Percentiles rank a stretch among this genome's conserved stretches.
These are phyloP conservation scores for Chenopodium berlandieri DNA, from an alignment of 148 eudicot genomes.

Conservation along the genomic window DNA sequence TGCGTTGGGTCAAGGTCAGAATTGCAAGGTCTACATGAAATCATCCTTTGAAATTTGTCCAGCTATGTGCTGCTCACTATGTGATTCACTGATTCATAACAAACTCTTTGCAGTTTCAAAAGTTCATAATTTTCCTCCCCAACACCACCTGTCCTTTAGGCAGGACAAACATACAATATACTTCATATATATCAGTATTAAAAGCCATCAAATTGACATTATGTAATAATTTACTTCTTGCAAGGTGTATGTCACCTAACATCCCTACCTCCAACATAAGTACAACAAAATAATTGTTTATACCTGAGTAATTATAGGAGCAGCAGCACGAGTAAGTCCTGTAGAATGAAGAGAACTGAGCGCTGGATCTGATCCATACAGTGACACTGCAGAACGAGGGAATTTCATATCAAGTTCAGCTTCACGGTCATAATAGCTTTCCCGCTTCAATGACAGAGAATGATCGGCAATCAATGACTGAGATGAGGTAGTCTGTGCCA, in stretches of 20 bases:
- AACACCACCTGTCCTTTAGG: background rate
- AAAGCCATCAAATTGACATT: background rate
- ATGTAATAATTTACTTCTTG: background rate
- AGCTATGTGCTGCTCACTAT: background rate
- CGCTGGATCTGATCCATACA: slow-evolving; percentile 57
- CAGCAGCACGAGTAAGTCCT: slow-evolving; percentile 48
- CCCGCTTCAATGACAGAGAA: slow-evolving; percentile 28
- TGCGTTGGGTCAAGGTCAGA: too few relatives aligned
- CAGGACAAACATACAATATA: background rate
- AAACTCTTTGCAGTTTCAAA: background rate
- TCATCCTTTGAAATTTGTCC: background rate
- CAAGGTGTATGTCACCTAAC: background rate
- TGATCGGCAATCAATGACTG: slow-evolving; percentile 26
- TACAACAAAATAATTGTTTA: background rate
- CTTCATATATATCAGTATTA: too few relatives aligned
- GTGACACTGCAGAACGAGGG: slow-evolving; percentile 45
- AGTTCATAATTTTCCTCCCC: background rate
- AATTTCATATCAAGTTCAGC: slow-evolving; percentile 31
- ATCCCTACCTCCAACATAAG: background rate
- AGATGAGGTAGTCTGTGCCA: slow-evolving; percentile 24
- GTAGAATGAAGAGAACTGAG: slow-evolving; percentile 51
- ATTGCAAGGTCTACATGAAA: background rate
- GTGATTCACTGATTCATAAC: background rate
- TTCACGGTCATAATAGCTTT: slow-evolving; percentile 31
- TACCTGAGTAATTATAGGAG: slow-evolving; percentile 82